Base-by-base conservation (phyloP, 352 stramenopile genomes). In the Phytophthora melonis region DNA sequence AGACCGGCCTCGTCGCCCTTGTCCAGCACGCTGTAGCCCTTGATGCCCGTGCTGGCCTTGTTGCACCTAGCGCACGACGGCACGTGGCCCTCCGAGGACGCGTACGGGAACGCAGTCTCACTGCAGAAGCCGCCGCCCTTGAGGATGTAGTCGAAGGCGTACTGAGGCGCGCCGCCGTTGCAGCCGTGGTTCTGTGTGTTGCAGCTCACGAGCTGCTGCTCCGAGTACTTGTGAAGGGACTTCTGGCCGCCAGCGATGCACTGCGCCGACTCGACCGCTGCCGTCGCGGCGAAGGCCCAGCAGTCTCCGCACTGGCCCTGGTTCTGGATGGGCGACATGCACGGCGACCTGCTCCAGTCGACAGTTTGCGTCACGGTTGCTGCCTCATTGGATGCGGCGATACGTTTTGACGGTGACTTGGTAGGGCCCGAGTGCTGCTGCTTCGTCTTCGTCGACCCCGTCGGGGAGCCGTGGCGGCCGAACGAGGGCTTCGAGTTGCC, bases 261-360 rank as follows among this genome's bases (percentile, higher is more conserved):
- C 72, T 95, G 84, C 8, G 87, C 93, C n/a, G 89, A 92, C 77
- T 99, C 94, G 5, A 98, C 75, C 6, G 86, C 91, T 10, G 94
- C 89, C 0, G 93, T 84, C 0, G 93, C 90, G 7, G 94, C 97
- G 82, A 99, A 99, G 9, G 94, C 91, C 97, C 97, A 99, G 83
- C 97, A 99, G 6, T 90, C 96, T 50, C 97, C 97, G 70, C 97
- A 99, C 10, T 88, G 67, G 1, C 94, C 97, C 72, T 99, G 97
- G 82, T 99, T 96, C 72, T 98, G 98, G 13, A 99, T 59, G 0
- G 39, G 39, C 0, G 65, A 74, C 1, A 86, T 66, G 16, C 70
- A 82, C 8, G 34, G 54, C 32, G 74, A 79, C 9, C 41, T 67
- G 25, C 72, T 78, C 79, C 72, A 79, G 59, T 79, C 68, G 0